Evolutionary conservation across 495 filamentous ascomycete genomes (phyloP), one percentile per base, ranked within the genome.

Genomic region (Hypoxylon lenormandii): DNA sequence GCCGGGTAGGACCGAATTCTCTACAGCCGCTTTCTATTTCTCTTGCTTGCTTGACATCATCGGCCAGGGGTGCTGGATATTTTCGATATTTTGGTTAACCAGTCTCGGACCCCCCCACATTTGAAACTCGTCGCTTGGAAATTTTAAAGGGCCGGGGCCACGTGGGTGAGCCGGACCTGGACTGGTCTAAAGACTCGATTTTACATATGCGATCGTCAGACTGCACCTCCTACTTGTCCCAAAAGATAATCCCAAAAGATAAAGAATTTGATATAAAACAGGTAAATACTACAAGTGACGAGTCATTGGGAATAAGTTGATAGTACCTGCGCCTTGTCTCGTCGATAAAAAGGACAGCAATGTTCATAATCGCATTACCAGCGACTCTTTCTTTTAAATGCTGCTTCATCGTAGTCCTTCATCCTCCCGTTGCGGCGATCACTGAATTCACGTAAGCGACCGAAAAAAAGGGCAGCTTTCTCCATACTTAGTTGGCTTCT

Each of bases 101-200:
- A 48, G 40, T 43, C 47, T 53, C n/a, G 16, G 36, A 47, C 22
- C 33, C 37, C 66, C 52, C 60, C 66, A 64, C 66, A 58, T 22
- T 45, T 28, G 22, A 63, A 33, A 28, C 49, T 56, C 57, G 38
- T 60, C 50, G 40, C 19, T 56, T 50, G 5, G 49, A 28, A 38
- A 52, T 59, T 59, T 70, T 60, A 19, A 51, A 47, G 40, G 28
- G 4, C 11, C 16, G 42, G 42, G 15, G 50, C 67, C 67, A 70
- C 67, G 67, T 70, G 67, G 67, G 46, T 40, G 16, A 60, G 48
- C 40, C 54, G 5, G 30, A 33, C 30, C 30, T 33, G 30, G 49
- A 59, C 50, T 64, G 21, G 46, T 18, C 47, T 5, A n/a, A 40
- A 43, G 16, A 60, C 10, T 33, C 30, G 46, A n/a, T 15, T 51